phyloP scores from a whole-genome alignment of 225 moss, liverwort and hornwort species.

The Takakia lepidozioides region DNA sequence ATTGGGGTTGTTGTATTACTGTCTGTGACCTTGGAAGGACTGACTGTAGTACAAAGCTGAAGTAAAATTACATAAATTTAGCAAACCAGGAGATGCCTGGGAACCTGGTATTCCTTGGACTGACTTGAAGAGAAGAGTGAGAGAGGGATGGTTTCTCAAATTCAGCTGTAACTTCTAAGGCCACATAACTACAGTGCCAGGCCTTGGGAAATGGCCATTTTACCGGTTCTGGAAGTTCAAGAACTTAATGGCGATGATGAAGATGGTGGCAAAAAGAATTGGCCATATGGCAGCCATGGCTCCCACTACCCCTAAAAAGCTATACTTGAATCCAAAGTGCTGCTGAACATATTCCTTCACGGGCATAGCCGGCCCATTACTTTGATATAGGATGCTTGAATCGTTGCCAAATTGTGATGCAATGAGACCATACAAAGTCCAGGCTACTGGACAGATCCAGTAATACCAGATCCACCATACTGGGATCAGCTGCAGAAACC shows the following conservation, averaged over 20 bases:
- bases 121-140: too few relatives aligned
- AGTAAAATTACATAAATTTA: too few relatives aligned
- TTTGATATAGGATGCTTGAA: not conserved
- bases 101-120: too few relatives aligned
- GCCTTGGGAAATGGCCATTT: too few relatives aligned
- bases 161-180: too few relatives aligned
- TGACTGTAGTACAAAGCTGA: too few relatives aligned
- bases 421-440: conserved; percentile 30
- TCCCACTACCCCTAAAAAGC: conserved; percentile 24
- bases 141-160: too few relatives aligned
- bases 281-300: conserved; percentile 18
- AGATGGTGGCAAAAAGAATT: conserved; percentile 17
- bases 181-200: too few relatives aligned
- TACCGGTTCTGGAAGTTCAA: conserved; percentile 37
- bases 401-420: conserved; percentile 39
- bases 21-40: too few relatives aligned
- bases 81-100: too few relatives aligned
- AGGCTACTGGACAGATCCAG: conserved; percentile 35
- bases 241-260: conserved; percentile 25
- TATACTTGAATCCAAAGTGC: conserved; percentile 17
- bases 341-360: conserved; percentile 16
- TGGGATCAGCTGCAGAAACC: conserved; percentile 29
- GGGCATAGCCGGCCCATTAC: not conserved
- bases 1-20: too few relatives aligned
- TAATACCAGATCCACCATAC: conserved; percentile 54